Conservation (phyloP, 768 basidiomycete genomes). For the Kwoniella europaea region DNA sequence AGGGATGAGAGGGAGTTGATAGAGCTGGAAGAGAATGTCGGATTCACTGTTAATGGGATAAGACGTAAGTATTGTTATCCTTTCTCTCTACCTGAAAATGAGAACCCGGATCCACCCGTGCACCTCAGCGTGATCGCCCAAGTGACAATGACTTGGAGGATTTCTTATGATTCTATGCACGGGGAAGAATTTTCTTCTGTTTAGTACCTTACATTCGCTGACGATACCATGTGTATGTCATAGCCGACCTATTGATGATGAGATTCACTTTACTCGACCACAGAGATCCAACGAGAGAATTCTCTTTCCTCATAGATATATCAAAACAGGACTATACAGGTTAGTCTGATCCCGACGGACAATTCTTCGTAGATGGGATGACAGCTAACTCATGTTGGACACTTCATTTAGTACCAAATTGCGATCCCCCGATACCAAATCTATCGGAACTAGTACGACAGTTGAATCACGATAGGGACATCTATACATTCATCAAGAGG, state of each 20-base stretch:
- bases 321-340: conserved; percentile 70
- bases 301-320: conserved; percentile 76
- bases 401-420: conserved; percentile 70
- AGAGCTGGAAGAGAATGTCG: conserved; percentile 66
- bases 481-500: conserved; percentile 73
- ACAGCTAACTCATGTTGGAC: conserved; percentile 13
- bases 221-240: background rate
- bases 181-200: no score
- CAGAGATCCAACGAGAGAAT: conserved; percentile 67
- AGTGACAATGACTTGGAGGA: no score
- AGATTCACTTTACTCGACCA: conserved; percentile 73
- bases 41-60: conserved; percentile 77
- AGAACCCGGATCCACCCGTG: background rate
- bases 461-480: conserved; percentile 72
- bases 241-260: conserved; percentile 70
- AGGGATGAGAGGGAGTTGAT: conserved; percentile 66
- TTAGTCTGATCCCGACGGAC: conserved; percentile 54
- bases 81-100: background rate
- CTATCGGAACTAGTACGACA: conserved; percentile 72
- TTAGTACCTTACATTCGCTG: no score
- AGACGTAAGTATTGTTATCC: conserved; percentile 59
- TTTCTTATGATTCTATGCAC: no score
- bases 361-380: no score
- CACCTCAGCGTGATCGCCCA: no score
- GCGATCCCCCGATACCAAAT: conserved; percentile 71